Percentiles rank a stretch among this genome's conserved stretches.
Evolutionary conservation across 257 asterid genomes (phyloP).

Genomic region (Solanum piurae): DNA sequence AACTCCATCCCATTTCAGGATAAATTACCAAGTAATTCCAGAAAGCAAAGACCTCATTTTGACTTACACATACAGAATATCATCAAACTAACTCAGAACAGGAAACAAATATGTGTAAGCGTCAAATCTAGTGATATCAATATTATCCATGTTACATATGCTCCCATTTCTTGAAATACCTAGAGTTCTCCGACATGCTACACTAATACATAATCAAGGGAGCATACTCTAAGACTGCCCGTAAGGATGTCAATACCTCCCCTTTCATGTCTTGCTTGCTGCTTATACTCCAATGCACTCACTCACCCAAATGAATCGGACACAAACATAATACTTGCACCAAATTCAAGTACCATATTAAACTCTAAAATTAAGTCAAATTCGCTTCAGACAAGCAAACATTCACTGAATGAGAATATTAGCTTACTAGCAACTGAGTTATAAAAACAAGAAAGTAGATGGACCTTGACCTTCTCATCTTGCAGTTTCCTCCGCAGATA

Average conservation of each 20-base stretch:
- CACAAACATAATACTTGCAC: background rate
- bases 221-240: background rate
- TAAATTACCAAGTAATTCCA: background rate
- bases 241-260: background rate
- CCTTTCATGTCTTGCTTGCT: background rate
- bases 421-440: background rate
- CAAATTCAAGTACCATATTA: background rate
- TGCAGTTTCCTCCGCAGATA: slow-evolving; percentile 58
- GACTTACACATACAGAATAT: background rate
- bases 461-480: slow-evolving; percentile 41
- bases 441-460: background rate
- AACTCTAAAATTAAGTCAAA: background rate
- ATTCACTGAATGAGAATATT: background rate
- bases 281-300: background rate
- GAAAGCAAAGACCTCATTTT: background rate
- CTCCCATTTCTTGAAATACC: background rate
- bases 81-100: background rate
- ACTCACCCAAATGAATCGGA: background rate
- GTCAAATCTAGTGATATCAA: background rate
- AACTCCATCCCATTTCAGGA: background rate
- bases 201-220: background rate
- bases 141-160: background rate
- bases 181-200: background rate
- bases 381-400: background rate
- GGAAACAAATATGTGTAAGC: background rate